These are phyloP conservation scores for Elsinoe batatas DNA, from an alignment of 2,329 filamentous ascomycete species.

Conservation along the genomic window DNA sequence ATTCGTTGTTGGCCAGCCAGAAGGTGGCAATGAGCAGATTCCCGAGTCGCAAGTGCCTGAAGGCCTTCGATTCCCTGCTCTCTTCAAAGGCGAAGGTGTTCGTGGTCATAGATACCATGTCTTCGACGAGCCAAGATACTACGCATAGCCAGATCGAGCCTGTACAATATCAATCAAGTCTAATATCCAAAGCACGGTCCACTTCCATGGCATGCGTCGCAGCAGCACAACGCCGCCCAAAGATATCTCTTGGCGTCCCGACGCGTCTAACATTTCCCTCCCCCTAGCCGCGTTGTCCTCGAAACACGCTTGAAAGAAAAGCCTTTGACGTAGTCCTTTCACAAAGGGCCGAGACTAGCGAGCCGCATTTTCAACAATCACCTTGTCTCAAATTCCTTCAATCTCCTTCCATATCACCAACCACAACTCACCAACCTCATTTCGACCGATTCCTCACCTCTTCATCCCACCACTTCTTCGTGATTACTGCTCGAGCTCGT, in stretches of 20 bases:
- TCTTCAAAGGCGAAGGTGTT: slow-evolving; percentile 79
- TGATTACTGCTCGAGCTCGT: not conserved
- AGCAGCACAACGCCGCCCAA: not conserved
- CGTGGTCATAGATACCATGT: slow-evolving; percentile 89
- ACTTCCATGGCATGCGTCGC: slow-evolving; percentile 25
- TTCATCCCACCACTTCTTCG: not conserved
- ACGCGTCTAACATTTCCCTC: not conserved
- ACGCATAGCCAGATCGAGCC: slow-evolving; percentile 20
- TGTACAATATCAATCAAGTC: slow-evolving; percentile 27
- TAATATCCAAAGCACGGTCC: slow-evolving; percentile 9
- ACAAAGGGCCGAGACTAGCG: not conserved
- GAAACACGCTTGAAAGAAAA: not conserved
- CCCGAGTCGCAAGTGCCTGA: slow-evolving; percentile 64
- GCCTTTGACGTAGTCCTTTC: not conserved
- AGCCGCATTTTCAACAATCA: not conserved
- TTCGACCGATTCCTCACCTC: not conserved
- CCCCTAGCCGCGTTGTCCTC: not conserved
- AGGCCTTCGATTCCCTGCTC: slow-evolving; percentile 69
- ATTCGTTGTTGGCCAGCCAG: slow-evolving; percentile 69
- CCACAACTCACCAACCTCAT: not conserved
- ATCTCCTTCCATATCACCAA: not conserved
- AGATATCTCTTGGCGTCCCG: not conserved
- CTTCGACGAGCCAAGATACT: slow-evolving; percentile 79
- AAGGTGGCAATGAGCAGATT: slow-evolving; percentile 56
- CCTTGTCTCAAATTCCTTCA: not conserved